Percentiles rank a stretch among this genome's conserved stretches.
Evolutionary conservation across 2,329 filamentous ascomycete genomes (phyloP).

Genomic region (Lasiodiplodia sp.): DNA sequence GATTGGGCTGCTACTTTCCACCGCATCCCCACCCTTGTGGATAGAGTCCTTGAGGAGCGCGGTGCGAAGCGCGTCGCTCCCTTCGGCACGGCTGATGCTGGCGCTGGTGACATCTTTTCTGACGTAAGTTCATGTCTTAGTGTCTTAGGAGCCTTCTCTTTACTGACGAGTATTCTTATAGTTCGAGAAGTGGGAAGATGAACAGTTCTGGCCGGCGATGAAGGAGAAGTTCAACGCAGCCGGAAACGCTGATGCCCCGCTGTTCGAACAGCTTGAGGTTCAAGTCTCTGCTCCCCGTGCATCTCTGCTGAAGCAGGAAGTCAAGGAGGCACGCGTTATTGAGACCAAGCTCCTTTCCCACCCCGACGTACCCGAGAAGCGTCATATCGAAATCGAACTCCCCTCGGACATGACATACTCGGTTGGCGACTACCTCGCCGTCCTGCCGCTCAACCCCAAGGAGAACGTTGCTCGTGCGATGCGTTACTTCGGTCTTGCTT

Average conservation of each 20-base stretch:
- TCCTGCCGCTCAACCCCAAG: constrained; percentile 74
- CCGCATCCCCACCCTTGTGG: constrained; percentile 48
- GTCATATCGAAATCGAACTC: constrained; percentile 39
- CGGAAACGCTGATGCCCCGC: constrained; percentile 31
- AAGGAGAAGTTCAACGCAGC: constrained; percentile 40
- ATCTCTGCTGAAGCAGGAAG: constrained; percentile 46
- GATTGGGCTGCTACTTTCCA: constrained; percentile 54
- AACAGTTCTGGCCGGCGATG: constrained; percentile 47
- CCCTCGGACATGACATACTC: constrained; percentile 65
- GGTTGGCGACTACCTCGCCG: constrained; percentile 77
- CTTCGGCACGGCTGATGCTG: constrained; percentile 46
- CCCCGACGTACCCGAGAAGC: constrained; percentile 35
- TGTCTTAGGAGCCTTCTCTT: no score
- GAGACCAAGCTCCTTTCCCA: constrained; percentile 41
- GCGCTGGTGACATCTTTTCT: constrained; percentile 49
- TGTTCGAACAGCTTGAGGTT: constrained; percentile 41
- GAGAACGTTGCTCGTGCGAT: constrained; percentile 69
- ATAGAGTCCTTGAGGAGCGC: constrained; percentile 40
- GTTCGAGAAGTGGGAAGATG: constrained; percentile 51
- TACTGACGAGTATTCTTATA: not conserved
- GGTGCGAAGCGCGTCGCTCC: constrained; percentile 43
- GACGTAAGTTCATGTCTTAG: constrained; percentile 32
- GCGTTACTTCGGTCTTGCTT: constrained; percentile 69
- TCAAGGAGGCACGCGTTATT: constrained; percentile 45
- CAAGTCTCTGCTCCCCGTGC: constrained; percentile 45